These are phyloP conservation scores for Holtermanniella nyarrowii DNA, from an alignment of 768 basidiomycete species.

Conservation along the genomic window DNA sequence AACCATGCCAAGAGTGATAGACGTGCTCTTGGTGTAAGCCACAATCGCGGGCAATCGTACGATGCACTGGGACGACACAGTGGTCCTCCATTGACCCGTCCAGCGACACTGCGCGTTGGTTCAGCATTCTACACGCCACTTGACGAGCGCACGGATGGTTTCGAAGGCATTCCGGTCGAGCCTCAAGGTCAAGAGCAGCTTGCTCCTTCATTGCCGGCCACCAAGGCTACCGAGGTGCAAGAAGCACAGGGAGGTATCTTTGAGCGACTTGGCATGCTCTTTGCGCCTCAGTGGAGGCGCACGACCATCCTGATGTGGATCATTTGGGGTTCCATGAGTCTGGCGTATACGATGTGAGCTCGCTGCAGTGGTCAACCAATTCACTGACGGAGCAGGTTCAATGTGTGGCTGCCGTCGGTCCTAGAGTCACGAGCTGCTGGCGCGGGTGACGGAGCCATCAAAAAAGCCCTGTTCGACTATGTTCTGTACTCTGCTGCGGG, in stretches of 20 bases:
- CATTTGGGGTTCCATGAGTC: slow-evolving; percentile 39
- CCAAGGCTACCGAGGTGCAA: not conserved
- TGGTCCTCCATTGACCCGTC: slow-evolving; percentile 3
- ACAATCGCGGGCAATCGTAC: slow-evolving; percentile 5
- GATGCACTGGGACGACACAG: slow-evolving; percentile 15
- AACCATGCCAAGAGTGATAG: not conserved
- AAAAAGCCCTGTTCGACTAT: slow-evolving; percentile 30
- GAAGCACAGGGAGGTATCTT: not conserved
- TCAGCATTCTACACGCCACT: slow-evolving; percentile 27
- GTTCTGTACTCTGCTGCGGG: slow-evolving; percentile 38
- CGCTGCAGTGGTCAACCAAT: not conserved
- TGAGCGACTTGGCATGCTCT: slow-evolving; percentile 26
- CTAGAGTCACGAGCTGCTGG: slow-evolving; percentile 32
- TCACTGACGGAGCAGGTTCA: slow-evolving; percentile 34
- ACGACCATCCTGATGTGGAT: slow-evolving; percentile 40
- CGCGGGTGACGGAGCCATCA: slow-evolving; percentile 26
- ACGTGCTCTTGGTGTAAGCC: not conserved
- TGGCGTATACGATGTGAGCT: slow-evolving; percentile 11
- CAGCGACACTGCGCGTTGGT: slow-evolving; percentile 15
- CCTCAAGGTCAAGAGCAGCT: not conserved
- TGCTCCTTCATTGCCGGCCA: not conserved
- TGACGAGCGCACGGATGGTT: not conserved
- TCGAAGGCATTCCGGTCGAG: not conserved
- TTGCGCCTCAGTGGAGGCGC: slow-evolving; percentile 33
- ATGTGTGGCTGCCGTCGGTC: slow-evolving; percentile 38